Evolutionary conservation across 2,329 filamentous ascomycete species (phyloP).

Genomic region (Aspergillus terreus): DNA sequence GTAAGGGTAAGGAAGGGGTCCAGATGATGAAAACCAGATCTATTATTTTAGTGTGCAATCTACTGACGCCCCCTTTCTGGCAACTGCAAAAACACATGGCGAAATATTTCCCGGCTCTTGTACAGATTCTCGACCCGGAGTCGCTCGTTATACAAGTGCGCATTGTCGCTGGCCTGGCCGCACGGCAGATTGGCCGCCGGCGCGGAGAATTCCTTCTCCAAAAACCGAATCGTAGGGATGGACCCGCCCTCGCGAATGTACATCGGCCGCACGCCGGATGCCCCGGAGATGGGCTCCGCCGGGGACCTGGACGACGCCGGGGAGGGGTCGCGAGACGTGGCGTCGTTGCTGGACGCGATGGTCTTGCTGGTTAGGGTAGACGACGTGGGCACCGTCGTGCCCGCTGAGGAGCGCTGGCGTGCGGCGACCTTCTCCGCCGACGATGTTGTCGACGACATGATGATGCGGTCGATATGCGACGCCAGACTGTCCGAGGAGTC

Average conservation of each 20-base stretch:
- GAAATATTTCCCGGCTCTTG: constrained; percentile 90
- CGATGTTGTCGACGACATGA: constrained; percentile 36
- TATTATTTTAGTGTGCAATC: too few relatives aligned
- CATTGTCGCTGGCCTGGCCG: constrained; percentile 88
- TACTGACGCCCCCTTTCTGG: constrained; percentile 26
- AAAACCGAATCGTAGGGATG: constrained; percentile 88
- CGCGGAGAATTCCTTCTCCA: constrained; percentile 90
- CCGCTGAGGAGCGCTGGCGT: constrained; percentile 24
- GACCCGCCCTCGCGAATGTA: constrained; percentile 96
- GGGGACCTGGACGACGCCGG: not conserved
- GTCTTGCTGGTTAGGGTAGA: constrained; percentile 31
- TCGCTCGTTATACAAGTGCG: constrained; percentile 94
- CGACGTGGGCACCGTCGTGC: constrained; percentile 33
- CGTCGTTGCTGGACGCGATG: not conserved
- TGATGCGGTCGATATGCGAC: constrained; percentile 37
- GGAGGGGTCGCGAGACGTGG: not conserved
- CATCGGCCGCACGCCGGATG: constrained; percentile 52
- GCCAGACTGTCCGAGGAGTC: constrained; percentile 39
- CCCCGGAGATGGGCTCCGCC: not conserved
- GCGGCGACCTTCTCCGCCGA: constrained; percentile 25
- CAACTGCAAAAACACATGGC: constrained; percentile 72
- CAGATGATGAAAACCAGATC: too few relatives aligned
- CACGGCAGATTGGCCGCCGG: constrained; percentile 91
- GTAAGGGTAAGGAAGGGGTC: too few relatives aligned
- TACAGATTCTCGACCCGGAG: constrained; percentile 80